Base-by-base conservation (phyloP, 2,329 filamentous ascomycete genomes). In the Gyromitra esculenta region DNA sequence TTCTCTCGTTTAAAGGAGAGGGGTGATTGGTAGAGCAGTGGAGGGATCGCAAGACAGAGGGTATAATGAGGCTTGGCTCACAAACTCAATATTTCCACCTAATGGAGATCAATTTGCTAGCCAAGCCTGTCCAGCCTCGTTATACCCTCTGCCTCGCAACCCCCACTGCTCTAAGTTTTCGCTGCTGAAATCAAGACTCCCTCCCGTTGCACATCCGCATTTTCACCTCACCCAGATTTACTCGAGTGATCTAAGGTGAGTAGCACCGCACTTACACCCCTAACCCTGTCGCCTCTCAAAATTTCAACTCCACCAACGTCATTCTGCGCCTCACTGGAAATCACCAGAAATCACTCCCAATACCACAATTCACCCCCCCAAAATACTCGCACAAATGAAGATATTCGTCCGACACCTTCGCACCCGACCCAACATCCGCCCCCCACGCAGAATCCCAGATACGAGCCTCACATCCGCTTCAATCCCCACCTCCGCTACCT, bases 381-480 rank as follows among this genome's bases (percentile, higher is more conserved):
- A 15, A 43, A 59, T 25, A 13, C 5, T 54, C 39, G 25, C 31
- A 15, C 65, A 8, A 35, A 75, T 75, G 72, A 70, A 60, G 57
- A 71, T 43, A 11, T 75, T 75, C 50, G 13, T 59, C 66, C 72
- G 72, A 15, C 65, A 75, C 45, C 72, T 75, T 15, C 65, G 72
- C 31, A 75, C 66, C 59, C 65, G 72, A 9, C 59, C 72, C 43
- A 65, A 41, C 11, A 25, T 66, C 25, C 48, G 50, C 6, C 48
- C 59, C 15, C 13, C 18, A 31, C 25, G 25, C 5, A 45, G 45
- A 31, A 56, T 31, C 11, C 48, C 72, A 43, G 41, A 35, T 5
- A 66, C 52, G 2, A 52, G 8, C 41, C 70, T 52, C 39, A n/a
- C 52, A 41, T 18, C 37, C 8, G 64, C 41, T 39, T 31, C 18